phyloP scores from a whole-genome alignment of 2,329 filamentous ascomycete species.

The Colletotrichum incanum region DNA sequence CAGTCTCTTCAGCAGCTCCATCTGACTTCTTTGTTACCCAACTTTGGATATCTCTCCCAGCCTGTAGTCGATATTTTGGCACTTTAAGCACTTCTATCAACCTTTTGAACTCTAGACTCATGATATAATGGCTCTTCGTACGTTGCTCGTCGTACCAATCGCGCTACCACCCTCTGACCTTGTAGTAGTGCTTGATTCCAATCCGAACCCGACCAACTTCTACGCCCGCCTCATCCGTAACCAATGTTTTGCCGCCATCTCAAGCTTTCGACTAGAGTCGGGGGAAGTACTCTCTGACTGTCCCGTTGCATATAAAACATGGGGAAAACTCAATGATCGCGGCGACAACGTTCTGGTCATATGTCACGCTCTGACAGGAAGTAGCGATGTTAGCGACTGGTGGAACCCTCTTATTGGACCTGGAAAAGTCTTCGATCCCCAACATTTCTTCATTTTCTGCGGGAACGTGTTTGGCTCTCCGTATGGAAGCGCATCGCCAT shows the following conservation, averaged over 20 bases:
- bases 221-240: slow-evolving; percentile 88
- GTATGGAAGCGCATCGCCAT: slow-evolving; percentile 72
- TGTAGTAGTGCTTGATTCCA: slow-evolving; percentile 8
- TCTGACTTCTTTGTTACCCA: too few relatives aligned
- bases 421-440: slow-evolving; percentile 84
- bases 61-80: too few relatives aligned
- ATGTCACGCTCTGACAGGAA: slow-evolving; percentile 89
- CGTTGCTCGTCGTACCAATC: neutral
- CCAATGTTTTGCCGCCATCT: slow-evolving; percentile 88
- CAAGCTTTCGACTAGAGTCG: slow-evolving; percentile 92
- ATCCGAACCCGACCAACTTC: slow-evolving; percentile 82
- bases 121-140: slow-evolving; percentile 14
- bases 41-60: neutral
- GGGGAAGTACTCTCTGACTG: slow-evolving; percentile 86
- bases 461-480: slow-evolving; percentile 89
- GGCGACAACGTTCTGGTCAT: slow-evolving; percentile 80
- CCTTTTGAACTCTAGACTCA: too few relatives aligned
- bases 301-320: slow-evolving; percentile 77
- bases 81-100: neutral
- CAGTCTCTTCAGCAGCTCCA: neutral
- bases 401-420: slow-evolving; percentile 87
- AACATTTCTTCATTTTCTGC: slow-evolving; percentile 88
- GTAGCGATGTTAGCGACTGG: slow-evolving; percentile 89
- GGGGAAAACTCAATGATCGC: slow-evolving; percentile 71
- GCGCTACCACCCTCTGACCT: neutral